These are phyloP conservation scores for Brassica rapa DNA, from an alignment of 345 rosid genomes.

Conservation along the genomic window DNA sequence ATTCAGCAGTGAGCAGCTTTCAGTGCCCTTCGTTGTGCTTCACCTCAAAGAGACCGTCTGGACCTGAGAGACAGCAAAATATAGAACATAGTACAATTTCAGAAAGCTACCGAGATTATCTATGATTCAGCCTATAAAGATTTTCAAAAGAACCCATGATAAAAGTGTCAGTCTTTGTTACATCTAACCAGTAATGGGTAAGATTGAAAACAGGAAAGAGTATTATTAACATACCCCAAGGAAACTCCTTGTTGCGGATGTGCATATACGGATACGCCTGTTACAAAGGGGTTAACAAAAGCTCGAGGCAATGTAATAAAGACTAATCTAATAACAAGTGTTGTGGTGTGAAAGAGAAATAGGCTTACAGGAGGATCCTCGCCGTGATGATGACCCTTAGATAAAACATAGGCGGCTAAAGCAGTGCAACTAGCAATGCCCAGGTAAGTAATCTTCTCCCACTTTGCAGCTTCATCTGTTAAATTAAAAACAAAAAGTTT, in stretches of 20 bases:
- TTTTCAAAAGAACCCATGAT: neutral
- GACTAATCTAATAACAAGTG: neutral
- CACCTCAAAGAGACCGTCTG: slow-evolving; percentile 77
- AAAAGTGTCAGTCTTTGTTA: neutral
- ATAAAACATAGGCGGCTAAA: slow-evolving; percentile 53
- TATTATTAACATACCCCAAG: slow-evolving; percentile 74
- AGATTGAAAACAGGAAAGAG: neutral
- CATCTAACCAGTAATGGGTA: neutral
- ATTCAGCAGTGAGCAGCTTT: neutral
- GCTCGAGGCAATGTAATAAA: neutral
- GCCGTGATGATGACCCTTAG: slow-evolving; percentile 85
- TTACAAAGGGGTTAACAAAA: neutral
- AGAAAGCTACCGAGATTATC: neutral
- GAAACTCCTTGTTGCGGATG: slow-evolving; percentile 97
- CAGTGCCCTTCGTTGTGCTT: slow-evolving; percentile 59
- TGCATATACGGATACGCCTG: slow-evolving; percentile 89
- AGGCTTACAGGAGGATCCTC: slow-evolving; percentile 86
- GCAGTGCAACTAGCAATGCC: slow-evolving; percentile 71
- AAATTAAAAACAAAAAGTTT: neutral
- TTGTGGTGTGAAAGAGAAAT: neutral
- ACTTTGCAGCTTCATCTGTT: slow-evolving; percentile 77
- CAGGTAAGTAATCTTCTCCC: slow-evolving; percentile 89
- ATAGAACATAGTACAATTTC: neutral
- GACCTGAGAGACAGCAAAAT: slow-evolving; percentile 57
- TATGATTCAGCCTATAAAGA: neutral